Conservation (phyloP, 2,329 filamentous ascomycete genomes). For the Fusarium pseudonygamai region DNA sequence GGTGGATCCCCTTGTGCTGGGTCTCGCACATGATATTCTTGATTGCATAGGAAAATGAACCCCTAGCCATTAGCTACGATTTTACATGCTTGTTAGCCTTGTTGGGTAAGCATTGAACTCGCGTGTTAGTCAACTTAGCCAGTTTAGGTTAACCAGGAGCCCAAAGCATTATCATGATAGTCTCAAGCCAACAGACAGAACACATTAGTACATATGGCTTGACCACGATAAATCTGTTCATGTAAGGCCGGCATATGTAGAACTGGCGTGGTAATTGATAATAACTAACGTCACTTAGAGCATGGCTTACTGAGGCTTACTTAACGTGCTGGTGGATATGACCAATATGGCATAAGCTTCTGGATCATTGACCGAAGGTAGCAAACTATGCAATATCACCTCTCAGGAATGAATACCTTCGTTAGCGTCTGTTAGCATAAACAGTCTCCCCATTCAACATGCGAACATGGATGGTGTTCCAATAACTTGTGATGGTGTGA, state of each 20-base stretch:
- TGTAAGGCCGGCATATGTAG: neutral
- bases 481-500: neutral
- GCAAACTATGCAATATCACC: neutral
- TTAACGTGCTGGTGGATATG: neutral
- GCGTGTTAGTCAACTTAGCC: neutral
- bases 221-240: neutral
- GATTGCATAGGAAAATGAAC: neutral
- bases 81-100: neutral
- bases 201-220: neutral
- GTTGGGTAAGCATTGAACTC: neutral
- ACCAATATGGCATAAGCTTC: constrained; percentile 15
- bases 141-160: neutral
- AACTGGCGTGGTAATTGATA: neutral
- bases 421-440: neutral
- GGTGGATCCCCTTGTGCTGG: neutral
- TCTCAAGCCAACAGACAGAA: neutral
- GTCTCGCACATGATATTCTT: neutral
- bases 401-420: neutral
- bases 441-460: neutral
- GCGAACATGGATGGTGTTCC: neutral
- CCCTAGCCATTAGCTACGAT: neutral
- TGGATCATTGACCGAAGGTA: neutral
- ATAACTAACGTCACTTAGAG: neutral
- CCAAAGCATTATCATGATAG: neutral
- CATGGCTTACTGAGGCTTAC: constrained; percentile 29